These are phyloP conservation scores for Tylopilus orsonianus DNA, from an alignment of 1,284 basidiomycete species.

Conservation along the genomic window DNA sequence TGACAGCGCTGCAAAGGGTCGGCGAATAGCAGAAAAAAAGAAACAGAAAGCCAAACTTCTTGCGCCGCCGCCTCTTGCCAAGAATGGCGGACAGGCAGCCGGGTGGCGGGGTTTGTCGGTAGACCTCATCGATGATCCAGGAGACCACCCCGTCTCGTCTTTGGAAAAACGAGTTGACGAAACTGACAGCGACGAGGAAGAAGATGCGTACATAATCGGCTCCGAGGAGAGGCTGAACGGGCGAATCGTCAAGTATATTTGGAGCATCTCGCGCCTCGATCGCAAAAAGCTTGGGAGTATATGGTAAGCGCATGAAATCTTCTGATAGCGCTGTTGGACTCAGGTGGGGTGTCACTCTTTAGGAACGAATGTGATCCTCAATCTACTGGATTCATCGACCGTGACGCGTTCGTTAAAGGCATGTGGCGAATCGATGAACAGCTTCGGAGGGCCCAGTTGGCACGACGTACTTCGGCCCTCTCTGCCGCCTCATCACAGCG, in stretches of 20 bases:
- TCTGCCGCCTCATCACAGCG: slow-evolving; percentile 36
- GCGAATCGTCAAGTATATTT: slow-evolving; percentile 56
- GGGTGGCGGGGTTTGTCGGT: slow-evolving; percentile 79
- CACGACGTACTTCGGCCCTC: slow-evolving; percentile 39
- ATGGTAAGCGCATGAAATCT: slow-evolving; percentile 47
- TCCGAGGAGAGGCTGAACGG: slow-evolving; percentile 54
- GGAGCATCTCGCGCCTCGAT: slow-evolving; percentile 61
- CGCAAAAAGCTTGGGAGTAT: slow-evolving; percentile 54
- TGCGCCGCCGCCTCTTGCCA: slow-evolving; percentile 39
- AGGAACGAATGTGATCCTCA: slow-evolving; percentile 67
- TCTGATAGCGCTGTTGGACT: background rate
- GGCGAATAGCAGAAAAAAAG: slow-evolving; percentile 40
- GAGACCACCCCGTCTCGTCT: slow-evolving; percentile 29
- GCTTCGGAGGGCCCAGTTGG: slow-evolving; percentile 57
- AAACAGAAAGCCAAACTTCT: slow-evolving; percentile 36
- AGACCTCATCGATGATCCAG: slow-evolving; percentile 59
- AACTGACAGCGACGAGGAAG: slow-evolving; percentile 35
- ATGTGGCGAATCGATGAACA: slow-evolving; percentile 88
- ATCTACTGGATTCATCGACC: slow-evolving; percentile 54
- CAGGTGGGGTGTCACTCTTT: slow-evolving; percentile 7
- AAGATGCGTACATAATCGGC: slow-evolving; percentile 25
- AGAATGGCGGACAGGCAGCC: slow-evolving; percentile 53
- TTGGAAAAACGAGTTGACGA: slow-evolving; percentile 25
- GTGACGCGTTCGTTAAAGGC: slow-evolving; percentile 67
- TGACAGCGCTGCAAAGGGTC: slow-evolving; percentile 52